Evolutionary conservation across 495 filamentous ascomycete genomes (phyloP), one percentile per base, ranked within the genome.

Genomic region (Hyaloscypha hepaticicola): DNA sequence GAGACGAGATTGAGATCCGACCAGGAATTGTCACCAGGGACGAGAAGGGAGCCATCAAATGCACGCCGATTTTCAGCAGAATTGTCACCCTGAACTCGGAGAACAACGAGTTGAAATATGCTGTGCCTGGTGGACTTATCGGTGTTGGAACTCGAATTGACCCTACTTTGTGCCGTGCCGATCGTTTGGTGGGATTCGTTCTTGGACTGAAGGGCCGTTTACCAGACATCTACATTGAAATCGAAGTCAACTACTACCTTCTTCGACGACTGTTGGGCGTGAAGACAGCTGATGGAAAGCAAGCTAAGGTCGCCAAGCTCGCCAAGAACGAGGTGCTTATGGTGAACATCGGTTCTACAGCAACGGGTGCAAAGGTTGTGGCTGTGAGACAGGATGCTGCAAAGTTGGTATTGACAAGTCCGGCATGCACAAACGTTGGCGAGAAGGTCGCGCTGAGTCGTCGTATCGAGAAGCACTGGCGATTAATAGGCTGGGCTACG

Each of bases 391-490:
- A 93, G 64, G 96, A 98, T 87, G 92, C 91, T 41, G 96, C 96
- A 49, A 96, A 97, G 79, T 82, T 96, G 64, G 72, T 79, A 55
- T 78, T 97, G 75, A 97, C 92, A 61, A 91, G 85, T 75, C 93
- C 93, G 25, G 93, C 93, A 45, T 97, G 93, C 80, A 97, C 93
- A 24, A 89, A 95, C 70, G 86, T 96, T 70, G 92, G 91, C 49
- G 96, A 99, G 84, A 99, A 99, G 88, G 92, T 99, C 74, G 96
- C 95, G 45, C 83, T 99, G 74, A 90, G 87, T 75, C 84, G 95
- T 78, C 88, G 96, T 85, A 97, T 98, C 72, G 95, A 99, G 74
- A 97, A 97, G 87, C 94, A 97, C 79, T 98, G 95, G 95, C 90
- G 95, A 80, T 84, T 97, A 74, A 97, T 97, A 69, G 93, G 94